Percentiles rank a stretch among this genome's conserved stretches.
phyloP scores from a whole-genome alignment of 164 flowering plant species.

The Paratinospora sagittata region DNA sequence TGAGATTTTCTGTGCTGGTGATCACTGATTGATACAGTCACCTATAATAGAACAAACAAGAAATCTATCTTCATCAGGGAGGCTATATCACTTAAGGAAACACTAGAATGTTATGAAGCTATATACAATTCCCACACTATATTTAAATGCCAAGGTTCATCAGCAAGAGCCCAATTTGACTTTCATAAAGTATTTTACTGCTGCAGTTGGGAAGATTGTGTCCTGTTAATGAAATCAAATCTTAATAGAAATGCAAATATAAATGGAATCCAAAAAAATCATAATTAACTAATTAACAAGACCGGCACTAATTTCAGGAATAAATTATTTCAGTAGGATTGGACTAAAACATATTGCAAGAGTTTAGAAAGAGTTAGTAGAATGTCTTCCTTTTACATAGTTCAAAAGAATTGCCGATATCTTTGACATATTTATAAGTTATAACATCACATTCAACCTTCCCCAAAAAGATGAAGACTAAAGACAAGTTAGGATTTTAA shows the following conservation, averaged over 20 bases:
- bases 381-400: not conserved
- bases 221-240: not conserved
- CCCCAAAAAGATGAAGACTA: not conserved
- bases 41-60: conserved; percentile 15
- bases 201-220: not conserved
- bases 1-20: not conserved
- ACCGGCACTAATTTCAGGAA: not conserved
- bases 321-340: not conserved
- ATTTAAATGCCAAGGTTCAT: not conserved
- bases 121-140: not conserved
- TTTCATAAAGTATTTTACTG: not conserved
- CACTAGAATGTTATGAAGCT: not conserved
- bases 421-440: not conserved
- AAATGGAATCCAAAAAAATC: not conserved
- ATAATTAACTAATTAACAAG: not conserved
- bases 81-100: not conserved
- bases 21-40: not conserved
- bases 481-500: not conserved
- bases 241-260: conserved; percentile 14
- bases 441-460: not conserved
- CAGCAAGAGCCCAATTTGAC: not conserved
- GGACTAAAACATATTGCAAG: not conserved
- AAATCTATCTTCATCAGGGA: conserved; percentile 8
- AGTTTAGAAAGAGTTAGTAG: not conserved
- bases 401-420: not conserved